These are phyloP conservation scores for Mycosphaerella arachidis DNA, from an alignment of 2,329 filamentous ascomycete species.

Conservation along the genomic window DNA sequence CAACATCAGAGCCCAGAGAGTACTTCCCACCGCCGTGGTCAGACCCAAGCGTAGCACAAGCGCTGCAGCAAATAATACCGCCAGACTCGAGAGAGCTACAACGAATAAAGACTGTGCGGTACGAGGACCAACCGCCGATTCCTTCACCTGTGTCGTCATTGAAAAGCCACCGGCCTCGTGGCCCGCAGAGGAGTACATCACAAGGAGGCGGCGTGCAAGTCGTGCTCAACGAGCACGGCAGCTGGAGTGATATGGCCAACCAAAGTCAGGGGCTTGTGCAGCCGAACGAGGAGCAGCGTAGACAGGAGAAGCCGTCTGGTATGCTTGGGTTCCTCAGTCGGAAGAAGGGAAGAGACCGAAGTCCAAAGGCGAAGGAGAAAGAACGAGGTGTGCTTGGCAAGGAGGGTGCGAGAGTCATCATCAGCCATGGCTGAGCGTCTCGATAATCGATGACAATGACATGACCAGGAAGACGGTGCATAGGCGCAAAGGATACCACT, in stretches of 20 bases:
- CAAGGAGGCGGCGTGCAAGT: slow-evolving; percentile 84
- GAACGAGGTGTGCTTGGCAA: slow-evolving; percentile 88
- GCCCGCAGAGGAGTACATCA: slow-evolving; percentile 66
- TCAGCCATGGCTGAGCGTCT: slow-evolving; percentile 26
- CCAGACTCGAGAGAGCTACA: slow-evolving; percentile 20
- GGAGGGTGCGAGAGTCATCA: slow-evolving; percentile 71
- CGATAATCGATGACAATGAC: not conserved
- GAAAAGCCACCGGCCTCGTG: slow-evolving; percentile 44
- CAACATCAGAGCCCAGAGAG: slow-evolving; percentile 19
- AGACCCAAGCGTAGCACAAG: slow-evolving; percentile 8
- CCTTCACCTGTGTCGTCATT: slow-evolving; percentile 9
- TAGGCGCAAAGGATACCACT: not conserved
- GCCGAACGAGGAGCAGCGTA: slow-evolving; percentile 47
- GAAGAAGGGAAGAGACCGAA: slow-evolving; percentile 85
- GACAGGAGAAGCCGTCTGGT: slow-evolving; percentile 56
- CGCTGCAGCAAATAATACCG: slow-evolving; percentile 3
- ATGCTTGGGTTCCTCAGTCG: slow-evolving; percentile 87
- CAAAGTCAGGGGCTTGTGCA: slow-evolving; percentile 67
- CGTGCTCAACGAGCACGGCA: slow-evolving; percentile 80
- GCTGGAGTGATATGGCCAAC: slow-evolving; percentile 86
- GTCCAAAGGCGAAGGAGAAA: slow-evolving; percentile 77
- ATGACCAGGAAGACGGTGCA: not conserved
- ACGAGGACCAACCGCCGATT: slow-evolving; percentile 23
- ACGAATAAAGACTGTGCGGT: slow-evolving; percentile 22
- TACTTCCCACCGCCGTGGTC: slow-evolving; percentile 25